Evolutionary conservation across 345 rosid genomes (phyloP).

Genomic region (Euclidium syriacum): DNA sequence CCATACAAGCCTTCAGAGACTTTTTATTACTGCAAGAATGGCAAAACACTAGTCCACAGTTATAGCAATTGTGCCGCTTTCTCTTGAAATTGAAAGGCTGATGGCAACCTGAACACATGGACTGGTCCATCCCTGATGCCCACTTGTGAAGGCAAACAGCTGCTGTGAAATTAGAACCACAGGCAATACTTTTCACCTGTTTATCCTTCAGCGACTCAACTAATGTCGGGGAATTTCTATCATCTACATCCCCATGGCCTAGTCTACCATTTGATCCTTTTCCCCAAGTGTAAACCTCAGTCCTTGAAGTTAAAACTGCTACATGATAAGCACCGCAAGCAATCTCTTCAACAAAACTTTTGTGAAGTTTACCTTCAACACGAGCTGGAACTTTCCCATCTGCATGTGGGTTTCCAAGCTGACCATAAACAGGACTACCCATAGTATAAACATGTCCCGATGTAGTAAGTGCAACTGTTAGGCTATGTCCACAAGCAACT

Average conservation of each 20-base stretch:
- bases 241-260: slow-evolving; percentile 93
- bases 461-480: slow-evolving; percentile 87
- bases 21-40: slow-evolving; percentile 95
- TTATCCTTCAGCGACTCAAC: slow-evolving; percentile 91
- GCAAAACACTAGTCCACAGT: slow-evolving; percentile 90
- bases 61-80: slow-evolving; percentile 68
- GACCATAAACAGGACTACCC: slow-evolving; percentile 98
- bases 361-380: slow-evolving; percentile 89
- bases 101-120: slow-evolving; percentile 98
- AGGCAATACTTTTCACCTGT: slow-evolving; percentile 89
- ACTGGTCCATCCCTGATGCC: slow-evolving; percentile 95
- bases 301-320: slow-evolving; percentile 84
- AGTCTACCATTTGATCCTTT: slow-evolving; percentile 97
- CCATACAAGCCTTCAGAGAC: slow-evolving; percentile 94
- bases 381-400: slow-evolving; percentile 86
- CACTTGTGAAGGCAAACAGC: slow-evolving; percentile 97
- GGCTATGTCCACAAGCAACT: slow-evolving; percentile 95
- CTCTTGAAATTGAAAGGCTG: slow-evolving; percentile 84
- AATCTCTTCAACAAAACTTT: slow-evolving; percentile 85
- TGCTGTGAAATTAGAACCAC: slow-evolving; percentile 89
- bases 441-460: slow-evolving; percentile 85
- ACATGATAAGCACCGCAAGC: slow-evolving; percentile 98
- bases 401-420: slow-evolving; percentile 82
- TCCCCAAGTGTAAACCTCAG: slow-evolving; percentile 98
- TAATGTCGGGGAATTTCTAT: slow-evolving; percentile 68